Conservation (phyloP, 2,329 filamentous ascomycete genomes). For the Biscogniauxia mediterranea region DNA sequence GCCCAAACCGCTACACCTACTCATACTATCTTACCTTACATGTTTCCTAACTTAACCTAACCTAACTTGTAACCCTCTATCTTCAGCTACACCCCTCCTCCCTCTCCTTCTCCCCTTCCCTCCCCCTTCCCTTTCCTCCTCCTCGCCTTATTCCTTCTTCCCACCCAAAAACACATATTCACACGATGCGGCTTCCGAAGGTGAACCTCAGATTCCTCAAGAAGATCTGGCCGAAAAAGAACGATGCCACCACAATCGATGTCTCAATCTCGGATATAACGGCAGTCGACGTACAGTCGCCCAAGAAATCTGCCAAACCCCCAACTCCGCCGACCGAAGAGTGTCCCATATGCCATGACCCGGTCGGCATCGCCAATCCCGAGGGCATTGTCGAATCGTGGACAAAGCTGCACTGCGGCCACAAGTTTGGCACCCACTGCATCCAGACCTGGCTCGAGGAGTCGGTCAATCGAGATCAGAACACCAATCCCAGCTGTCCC, state of each 20-base stretch:
- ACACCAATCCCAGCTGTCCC: slow-evolving; percentile 36
- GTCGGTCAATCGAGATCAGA: slow-evolving; percentile 34
- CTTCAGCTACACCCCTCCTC: neutral
- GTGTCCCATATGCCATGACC: slow-evolving; percentile 45
- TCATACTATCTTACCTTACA: too few relatives aligned
- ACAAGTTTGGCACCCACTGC: slow-evolving; percentile 43
- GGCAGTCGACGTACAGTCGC: slow-evolving; percentile 5
- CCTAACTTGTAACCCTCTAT: too few relatives aligned
- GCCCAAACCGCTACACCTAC: too few relatives aligned
- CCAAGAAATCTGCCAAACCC: slow-evolving; percentile 15
- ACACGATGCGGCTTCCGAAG: slow-evolving; percentile 19
- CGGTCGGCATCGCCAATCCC: slow-evolving; percentile 36
- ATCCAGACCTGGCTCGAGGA: slow-evolving; percentile 42
- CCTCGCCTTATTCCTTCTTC: neutral
- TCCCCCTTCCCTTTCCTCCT: neutral
- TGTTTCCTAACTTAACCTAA: too few relatives aligned
- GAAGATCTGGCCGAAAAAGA: slow-evolving; percentile 21
- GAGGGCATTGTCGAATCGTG: slow-evolving; percentile 40
- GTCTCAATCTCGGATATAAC: slow-evolving; percentile 3
- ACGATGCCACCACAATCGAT: neutral
- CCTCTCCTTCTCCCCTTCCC: neutral
- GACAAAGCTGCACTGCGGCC: slow-evolving; percentile 42
- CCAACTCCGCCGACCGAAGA: slow-evolving; percentile 24
- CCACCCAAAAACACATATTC: slow-evolving; percentile 7
- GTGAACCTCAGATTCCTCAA: slow-evolving; percentile 26